Conservation (phyloP, 148 eudicot genomes). For the Rhododendron ovatum region DNA sequence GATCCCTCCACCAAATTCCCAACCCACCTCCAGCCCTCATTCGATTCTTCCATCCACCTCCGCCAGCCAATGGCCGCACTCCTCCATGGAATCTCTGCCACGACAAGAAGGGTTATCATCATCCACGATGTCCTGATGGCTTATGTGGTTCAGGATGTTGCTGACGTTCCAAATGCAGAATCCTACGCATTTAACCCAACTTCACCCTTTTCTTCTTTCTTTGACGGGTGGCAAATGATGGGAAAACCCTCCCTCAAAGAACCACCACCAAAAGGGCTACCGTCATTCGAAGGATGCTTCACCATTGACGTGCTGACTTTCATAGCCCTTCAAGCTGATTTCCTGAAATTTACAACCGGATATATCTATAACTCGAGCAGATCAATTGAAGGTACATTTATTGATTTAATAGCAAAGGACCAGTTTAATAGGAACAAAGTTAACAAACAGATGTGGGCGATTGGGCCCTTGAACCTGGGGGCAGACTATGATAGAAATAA, state of each 20-base stretch:
- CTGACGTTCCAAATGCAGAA: not conserved
- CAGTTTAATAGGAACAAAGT: not conserved
- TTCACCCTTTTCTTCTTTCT: not conserved
- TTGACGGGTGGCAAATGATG: not conserved
- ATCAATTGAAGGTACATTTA: conserved; percentile 23
- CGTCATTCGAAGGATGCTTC: conserved; percentile 18
- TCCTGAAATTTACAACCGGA: conserved; percentile 15
- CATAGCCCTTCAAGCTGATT: conserved; percentile 3
- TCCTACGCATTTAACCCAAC: not conserved
- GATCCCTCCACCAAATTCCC: not conserved
- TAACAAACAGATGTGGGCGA: conserved; percentile 16
- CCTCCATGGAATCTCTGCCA: not conserved
- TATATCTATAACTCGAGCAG: conserved; percentile 28
- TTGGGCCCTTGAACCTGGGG: not conserved
- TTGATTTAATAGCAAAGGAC: conserved; percentile 21
- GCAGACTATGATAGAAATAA: not conserved
- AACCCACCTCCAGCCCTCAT: conserved; percentile 2
- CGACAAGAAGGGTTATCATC: not conserved
- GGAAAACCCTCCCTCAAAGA: conserved; percentile 13
- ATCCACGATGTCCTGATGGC: conserved; percentile 13
- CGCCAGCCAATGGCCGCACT: conserved; percentile 4
- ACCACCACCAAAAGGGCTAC: not conserved
- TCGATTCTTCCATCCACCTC: not conserved
- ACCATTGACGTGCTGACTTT: conserved; percentile 13
- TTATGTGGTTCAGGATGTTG: conserved; percentile 20